Conservation (phyloP, 805 yeast genomes). For the Hanseniaspora vineae region DNA sequence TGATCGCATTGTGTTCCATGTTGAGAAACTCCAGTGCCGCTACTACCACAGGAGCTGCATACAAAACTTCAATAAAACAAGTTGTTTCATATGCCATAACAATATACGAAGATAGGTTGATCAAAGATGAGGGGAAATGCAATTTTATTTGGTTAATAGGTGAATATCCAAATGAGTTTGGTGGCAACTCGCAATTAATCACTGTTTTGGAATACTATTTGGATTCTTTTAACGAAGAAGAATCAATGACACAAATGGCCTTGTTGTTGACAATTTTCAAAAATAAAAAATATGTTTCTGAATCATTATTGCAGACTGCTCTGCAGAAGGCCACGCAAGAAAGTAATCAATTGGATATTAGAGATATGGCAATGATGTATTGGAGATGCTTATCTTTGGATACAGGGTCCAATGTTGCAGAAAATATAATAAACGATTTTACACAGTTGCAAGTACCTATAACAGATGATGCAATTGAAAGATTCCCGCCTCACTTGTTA, state of each 20-base stretch:
- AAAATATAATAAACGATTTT: conserved; percentile 44
- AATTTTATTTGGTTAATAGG: conserved; percentile 58
- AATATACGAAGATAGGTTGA: neutral
- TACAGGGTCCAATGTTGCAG: conserved; percentile 27
- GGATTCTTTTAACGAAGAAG: conserved; percentile 44
- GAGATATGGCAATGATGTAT: conserved; percentile 68
- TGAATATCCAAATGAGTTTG: conserved; percentile 49
- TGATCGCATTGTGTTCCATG: conserved; percentile 49
- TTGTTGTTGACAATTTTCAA: conserved; percentile 52
- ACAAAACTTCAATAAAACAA: conserved; percentile 10
- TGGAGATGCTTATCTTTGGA: conserved; percentile 60
- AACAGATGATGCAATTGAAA: conserved; percentile 45
- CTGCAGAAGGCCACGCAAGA: conserved; percentile 51
- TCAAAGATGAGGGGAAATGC: conserved; percentile 26
- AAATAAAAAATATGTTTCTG: conserved; percentile 31
- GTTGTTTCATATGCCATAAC: conserved; percentile 32
- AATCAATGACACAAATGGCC: conserved; percentile 46
- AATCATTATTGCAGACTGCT: conserved; percentile 40
- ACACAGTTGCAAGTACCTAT: conserved; percentile 44
- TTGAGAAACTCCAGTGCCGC: conserved; percentile 50
- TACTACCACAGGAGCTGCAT: conserved; percentile 19
- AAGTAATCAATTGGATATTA: conserved; percentile 60
- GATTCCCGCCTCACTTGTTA: conserved; percentile 55
- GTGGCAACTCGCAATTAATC: neutral
- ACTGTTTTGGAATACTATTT: conserved; percentile 30